These are phyloP conservation scores for Candida gigantensis DNA, from an alignment of 1,139 yeast genomes.

Conservation along the genomic window DNA sequence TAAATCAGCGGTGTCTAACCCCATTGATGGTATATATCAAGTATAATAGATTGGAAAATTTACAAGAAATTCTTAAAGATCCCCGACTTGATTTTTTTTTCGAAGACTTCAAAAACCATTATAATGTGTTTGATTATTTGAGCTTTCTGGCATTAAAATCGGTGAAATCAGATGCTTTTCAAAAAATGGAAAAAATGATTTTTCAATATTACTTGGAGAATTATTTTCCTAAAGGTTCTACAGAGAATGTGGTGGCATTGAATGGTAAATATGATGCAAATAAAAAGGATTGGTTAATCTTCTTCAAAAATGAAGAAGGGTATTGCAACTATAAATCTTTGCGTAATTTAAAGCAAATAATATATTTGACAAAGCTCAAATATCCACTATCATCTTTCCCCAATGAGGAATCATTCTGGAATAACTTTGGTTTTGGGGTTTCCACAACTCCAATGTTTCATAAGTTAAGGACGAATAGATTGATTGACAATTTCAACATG, in stretches of 20 bases:
- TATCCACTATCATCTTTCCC: constrained; percentile 43
- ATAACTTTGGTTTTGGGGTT: constrained; percentile 30
- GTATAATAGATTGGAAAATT: constrained; percentile 64
- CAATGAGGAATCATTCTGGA: constrained; percentile 37
- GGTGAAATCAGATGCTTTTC: constrained; percentile 30
- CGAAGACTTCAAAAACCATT: constrained; percentile 44
- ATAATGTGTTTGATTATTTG: constrained; percentile 45
- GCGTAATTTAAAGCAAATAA: constrained; percentile 39
- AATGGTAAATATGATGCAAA: constrained; percentile 38
- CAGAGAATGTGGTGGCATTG: constrained; percentile 25
- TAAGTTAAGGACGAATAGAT: constrained; percentile 45
- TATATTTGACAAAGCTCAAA: constrained; percentile 34
- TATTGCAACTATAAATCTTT: constrained; percentile 26
- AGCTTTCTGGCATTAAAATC: constrained; percentile 37
- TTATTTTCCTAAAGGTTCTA: constrained; percentile 22
- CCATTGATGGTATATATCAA: constrained; percentile 75
- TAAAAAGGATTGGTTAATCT: constrained; percentile 38
- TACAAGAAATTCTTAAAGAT: constrained; percentile 49
- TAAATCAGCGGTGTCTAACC: constrained; percentile 60
- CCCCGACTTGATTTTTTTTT: constrained; percentile 43
- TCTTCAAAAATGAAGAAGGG: constrained; percentile 21
- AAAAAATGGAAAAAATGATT: constrained; percentile 43
- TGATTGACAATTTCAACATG: constrained; percentile 49
- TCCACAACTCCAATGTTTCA: constrained; percentile 34
- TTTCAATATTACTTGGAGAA: constrained; percentile 38